Conservation (phyloP, 495 filamentous ascomycete species). For the Parachaetomium inaequale region DNA sequence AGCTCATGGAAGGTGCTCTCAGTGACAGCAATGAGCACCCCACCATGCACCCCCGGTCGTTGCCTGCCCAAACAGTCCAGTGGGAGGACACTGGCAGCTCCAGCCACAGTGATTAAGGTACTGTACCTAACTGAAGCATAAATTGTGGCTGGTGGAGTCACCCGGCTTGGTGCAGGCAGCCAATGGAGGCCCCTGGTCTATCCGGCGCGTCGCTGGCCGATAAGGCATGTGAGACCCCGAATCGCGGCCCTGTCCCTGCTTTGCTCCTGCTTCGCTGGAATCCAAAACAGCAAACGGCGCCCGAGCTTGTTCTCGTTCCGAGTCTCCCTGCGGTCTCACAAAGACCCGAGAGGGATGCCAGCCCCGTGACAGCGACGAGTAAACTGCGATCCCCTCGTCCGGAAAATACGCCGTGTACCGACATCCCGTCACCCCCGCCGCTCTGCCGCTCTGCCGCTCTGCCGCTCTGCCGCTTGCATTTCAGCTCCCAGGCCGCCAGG, state of each 20-base stretch:
- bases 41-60: constrained; percentile 10
- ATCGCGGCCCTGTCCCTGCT: background rate
- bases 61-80: background rate
- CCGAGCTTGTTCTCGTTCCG: background rate
- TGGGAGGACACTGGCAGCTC: background rate
- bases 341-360: background rate
- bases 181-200: constrained; percentile 12
- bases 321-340: too few species aligned
- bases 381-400: background rate
- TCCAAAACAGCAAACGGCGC: background rate
- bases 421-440: background rate
- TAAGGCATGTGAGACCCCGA: constrained; percentile 13
- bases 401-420: background rate
- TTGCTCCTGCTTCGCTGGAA: background rate
- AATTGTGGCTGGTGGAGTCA: constrained; percentile 9
- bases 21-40: constrained; percentile 4
- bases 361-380: background rate
- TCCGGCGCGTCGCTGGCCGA: constrained; percentile 6
- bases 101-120: constrained; percentile 6
- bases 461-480: background rate
- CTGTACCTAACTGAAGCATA: constrained; percentile 1
- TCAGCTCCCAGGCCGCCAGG: background rate
- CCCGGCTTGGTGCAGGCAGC: background rate
- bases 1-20: constrained; percentile 9
- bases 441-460: background rate